phyloP scores from a whole-genome alignment of 1,284 basidiomycete species.

The Pseudomicrostroma phylloplanum region DNA sequence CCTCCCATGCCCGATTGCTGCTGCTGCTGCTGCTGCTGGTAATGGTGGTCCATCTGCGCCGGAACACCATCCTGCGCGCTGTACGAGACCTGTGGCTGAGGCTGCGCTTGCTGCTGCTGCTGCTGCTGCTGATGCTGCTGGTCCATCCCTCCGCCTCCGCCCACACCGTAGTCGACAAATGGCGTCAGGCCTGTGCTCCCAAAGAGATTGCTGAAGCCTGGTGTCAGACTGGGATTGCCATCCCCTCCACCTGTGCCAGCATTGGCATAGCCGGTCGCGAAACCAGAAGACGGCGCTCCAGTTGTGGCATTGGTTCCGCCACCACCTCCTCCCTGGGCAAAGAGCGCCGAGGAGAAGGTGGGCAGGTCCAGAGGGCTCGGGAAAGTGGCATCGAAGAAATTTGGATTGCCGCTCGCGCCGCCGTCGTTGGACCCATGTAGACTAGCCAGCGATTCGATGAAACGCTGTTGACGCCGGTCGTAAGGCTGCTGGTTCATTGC shows the following conservation, averaged over 20 bases:
- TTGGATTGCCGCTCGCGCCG: neutral
- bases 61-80: neutral
- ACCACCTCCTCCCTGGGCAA: neutral
- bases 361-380: constrained; percentile 1
- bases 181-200: neutral
- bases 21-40: neutral
- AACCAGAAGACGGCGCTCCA: too few relatives aligned
- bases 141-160: neutral
- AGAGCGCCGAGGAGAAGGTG: neutral
- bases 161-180: neutral
- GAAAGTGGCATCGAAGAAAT: neutral
- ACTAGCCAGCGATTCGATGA: too few relatives aligned
- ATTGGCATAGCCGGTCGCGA: neutral
- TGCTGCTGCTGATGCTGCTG: neutral
- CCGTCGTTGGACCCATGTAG: neutral
- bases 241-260: neutral
- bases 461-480: too few relatives aligned
- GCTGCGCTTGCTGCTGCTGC: neutral
- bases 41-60: neutral
- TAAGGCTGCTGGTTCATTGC: neutral
- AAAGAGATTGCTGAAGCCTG: neutral
- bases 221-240: neutral
- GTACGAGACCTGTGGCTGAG: neutral
- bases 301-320: too few relatives aligned
- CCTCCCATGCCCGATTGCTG: neutral